Base-by-base conservation (phyloP, 768 basidiomycete genomes). In the Suillus decipiens region DNA sequence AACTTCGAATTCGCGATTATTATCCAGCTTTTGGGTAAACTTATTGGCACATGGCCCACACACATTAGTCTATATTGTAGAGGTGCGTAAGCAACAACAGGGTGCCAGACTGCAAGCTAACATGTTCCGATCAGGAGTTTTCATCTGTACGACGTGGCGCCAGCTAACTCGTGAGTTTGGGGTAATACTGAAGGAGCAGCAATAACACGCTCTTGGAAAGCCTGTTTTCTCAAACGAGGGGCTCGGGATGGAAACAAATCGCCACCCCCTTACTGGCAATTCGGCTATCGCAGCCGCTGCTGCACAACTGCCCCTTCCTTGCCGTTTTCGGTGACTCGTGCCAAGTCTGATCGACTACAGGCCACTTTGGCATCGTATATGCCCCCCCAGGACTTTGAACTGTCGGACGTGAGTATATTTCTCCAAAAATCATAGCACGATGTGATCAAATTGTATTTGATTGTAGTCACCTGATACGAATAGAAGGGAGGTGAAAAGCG, bases 131-230 rank as follows among this genome's bases (percentile, higher is more conserved):
- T 48, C 47, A 48, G 14, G 14, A 51, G 34, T 39, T 39, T 19
- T 33, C 22, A 24, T 66, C 51, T 15, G 11, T 36, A 33, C 48
- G 58, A 28, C 48, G 50, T 51, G 50, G 50, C 24, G 31, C 9
- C 19, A 61, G 15, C 33, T 66, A 15, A 65, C 62, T 45, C 57
- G 66, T n/a, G 33, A 62, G 17, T 66, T 59, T 22, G 33, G 45
- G 5, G 34, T 37, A 33, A 37, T 66, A 28, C 55, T 66, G 17
- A 59, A 60, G 12, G 60, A 59, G 56, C 42, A 68, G 34, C 63
- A 68, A 53, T 55, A 59, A 31, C 34, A 36, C 5, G 59, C 50
- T 19, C 28, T 24, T 60, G 12, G 19, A 48, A 61, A 8, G 22
- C 54, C 45, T 22, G 4, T 45, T 45, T 12, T 45, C n/a, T 50